Percentiles rank a stretch among this genome's conserved stretches.
These are phyloP conservation scores for Cotoneaster glaucophyllus DNA, from an alignment of 306 rosid genomes.

Conservation along the genomic window DNA sequence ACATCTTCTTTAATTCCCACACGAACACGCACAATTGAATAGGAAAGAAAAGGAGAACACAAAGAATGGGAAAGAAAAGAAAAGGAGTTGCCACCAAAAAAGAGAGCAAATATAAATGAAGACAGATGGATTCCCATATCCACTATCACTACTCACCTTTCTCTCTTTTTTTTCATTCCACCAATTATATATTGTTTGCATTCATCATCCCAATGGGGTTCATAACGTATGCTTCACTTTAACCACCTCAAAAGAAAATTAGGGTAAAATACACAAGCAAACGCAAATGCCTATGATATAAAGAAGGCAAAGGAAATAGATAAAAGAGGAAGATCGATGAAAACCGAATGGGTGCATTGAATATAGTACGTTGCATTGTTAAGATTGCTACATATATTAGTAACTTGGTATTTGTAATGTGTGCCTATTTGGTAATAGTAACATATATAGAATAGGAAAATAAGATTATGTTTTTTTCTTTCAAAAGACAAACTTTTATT, in stretches of 20 bases:
- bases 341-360: neutral
- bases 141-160: constrained; percentile 20
- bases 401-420: neutral
- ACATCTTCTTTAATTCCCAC: constrained; percentile 42
- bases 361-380: neutral
- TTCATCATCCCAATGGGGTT: constrained; percentile 29
- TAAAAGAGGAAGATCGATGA: neutral
- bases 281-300: neutral
- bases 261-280: constrained; percentile 3
- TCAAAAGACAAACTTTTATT: neutral
- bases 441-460: neutral
- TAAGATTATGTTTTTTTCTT: no score
- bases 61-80: constrained; percentile 10
- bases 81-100: constrained; percentile 36
- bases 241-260: constrained; percentile 41
- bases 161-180: constrained; percentile 8
- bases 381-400: neutral
- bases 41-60: neutral
- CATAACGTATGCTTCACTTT: constrained; percentile 18
- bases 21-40: constrained; percentile 39
- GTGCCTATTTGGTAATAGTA: neutral
- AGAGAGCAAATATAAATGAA: constrained; percentile 37
- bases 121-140: constrained; percentile 56
- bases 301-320: neutral
- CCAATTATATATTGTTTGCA: constrained; percentile 48